Evolutionary conservation across 139 green algal species (phyloP), one percentile per base, ranked within the genome.

Genomic region (Tetradesmus obliquus): DNA sequence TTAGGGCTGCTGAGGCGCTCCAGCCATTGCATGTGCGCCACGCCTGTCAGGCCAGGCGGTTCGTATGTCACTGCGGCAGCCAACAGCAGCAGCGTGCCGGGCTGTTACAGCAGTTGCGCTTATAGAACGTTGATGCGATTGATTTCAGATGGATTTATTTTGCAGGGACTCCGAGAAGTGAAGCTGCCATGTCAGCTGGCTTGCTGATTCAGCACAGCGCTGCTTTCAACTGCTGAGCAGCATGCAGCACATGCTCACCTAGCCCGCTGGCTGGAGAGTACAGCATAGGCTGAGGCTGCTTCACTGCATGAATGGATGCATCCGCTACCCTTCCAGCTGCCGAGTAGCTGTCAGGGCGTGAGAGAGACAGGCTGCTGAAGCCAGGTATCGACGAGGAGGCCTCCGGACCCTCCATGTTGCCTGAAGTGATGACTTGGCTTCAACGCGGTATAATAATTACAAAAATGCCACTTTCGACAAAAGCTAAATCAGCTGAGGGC

Each of bases 1-100:
- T 89, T 89, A 7, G 84, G 84, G 60, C 84, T 81, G 62, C 84
- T 89, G 53, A 89, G 32, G 19, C 53, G 55, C 6, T 89, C 84
- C 15, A 89, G 84, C 84, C 84, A 89, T 15, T 89, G 32, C 84
- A 89, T 80, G 2, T 60, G 60, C 15, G 24, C 84, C 32, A 89
- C 62, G 20, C 60, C 84, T 51, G 60, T 32, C 19, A 54, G 20
- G 4, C 17, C 84, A 62, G 45, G 24, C 0, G 84, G 84, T 32
- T 89, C 13, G 20, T 62, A 81, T 2, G 71, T 89, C 24, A 89
- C 84, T 89, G 62, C 62, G 53, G 69, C n/a, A 82, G 74, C n/a
- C n/a, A 53, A 9, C 6, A 17, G 1, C 1, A 55, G 74, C 20
- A 17, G 20, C n/a, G 9, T 51, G n/a, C 1, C 6, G n/a, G n/a